Evolutionary conservation across 805 yeast genomes (phyloP).

Genomic region (Candida silvatica): DNA sequence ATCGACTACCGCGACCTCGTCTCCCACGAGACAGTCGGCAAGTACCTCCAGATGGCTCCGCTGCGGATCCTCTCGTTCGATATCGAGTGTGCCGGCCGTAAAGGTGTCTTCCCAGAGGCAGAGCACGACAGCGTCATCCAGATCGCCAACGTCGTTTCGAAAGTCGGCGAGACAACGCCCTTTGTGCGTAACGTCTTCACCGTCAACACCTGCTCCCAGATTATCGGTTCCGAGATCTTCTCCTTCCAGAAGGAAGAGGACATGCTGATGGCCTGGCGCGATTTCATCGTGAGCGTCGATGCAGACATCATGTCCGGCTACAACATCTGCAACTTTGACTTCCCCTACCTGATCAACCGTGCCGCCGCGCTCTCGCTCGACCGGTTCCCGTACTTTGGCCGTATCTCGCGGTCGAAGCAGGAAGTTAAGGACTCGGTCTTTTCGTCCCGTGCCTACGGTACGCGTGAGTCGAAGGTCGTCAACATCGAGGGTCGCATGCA

Average conservation of each 20-base stretch:
- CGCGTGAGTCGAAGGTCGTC: conserved; percentile 83
- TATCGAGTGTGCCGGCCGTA: conserved; percentile 97
- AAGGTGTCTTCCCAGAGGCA: conserved; percentile 94
- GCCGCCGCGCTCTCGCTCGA: conserved; percentile 62
- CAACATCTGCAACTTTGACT: conserved; percentile 89
- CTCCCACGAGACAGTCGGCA: conserved; percentile 85
- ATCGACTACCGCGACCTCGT: conserved; percentile 61
- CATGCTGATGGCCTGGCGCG: conserved; percentile 80
- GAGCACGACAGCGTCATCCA: conserved; percentile 91
- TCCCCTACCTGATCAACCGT: conserved; percentile 86
- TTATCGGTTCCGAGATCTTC: conserved; percentile 86
- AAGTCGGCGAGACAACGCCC: conserved; percentile 77
- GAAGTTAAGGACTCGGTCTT: conserved; percentile 76
- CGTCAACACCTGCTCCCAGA: conserved; percentile 82
- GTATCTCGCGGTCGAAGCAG: conserved; percentile 60
- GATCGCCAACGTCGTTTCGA: conserved; percentile 89
- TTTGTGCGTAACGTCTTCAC: conserved; percentile 94
- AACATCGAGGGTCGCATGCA: conserved; percentile 97
- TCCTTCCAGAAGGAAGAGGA: conserved; percentile 70
- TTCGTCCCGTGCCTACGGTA: conserved; percentile 94
- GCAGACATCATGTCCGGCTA: conserved; percentile 97
- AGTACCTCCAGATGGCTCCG: conserved; percentile 91
- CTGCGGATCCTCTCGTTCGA: conserved; percentile 89
- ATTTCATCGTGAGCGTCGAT: conserved; percentile 76
- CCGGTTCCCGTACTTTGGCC: conserved; percentile 80